Base-by-base conservation (phyloP, 495 filamentous ascomycete genomes). In the Penicillium canariense region DNA sequence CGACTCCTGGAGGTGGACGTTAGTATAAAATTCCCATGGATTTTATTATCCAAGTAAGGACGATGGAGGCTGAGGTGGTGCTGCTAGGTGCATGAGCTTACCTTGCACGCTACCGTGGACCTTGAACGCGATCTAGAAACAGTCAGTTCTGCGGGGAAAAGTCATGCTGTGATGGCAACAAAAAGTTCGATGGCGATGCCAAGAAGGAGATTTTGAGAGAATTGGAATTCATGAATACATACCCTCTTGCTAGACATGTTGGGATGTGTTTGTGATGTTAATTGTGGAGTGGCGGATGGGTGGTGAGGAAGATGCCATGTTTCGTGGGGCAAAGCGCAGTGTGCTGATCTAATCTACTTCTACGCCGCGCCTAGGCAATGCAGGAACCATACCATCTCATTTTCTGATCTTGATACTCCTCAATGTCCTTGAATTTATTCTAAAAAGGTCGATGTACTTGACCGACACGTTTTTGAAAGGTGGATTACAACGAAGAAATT, bases 91-190 rank as follows among this genome's bases (percentile, higher is more conserved):
- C 18, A 47, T 3, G 11, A 10, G n/a, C 70, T 42, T 62, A 74
- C 78, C 78, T 73, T 81, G 78, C n/a, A 81, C 78, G 5, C 67
- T 69, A 48, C 78, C 78, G 57, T 77, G 72, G 52, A 81, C 77
- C 63, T 68, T 76, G 65, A 79, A 82, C 32, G 74, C 71, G 58
- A 81, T 70, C 79, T 81, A 52, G 26, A 43, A 28, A 1, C 32
- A 30, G 34, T 48, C 22, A 58, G 44, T 14, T 20, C 31, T 43
- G 48, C 28, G 44, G 44, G 45, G 38, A 14, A 23, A 27, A 22
- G 3, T 28, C 12, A 0, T 27, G 11, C 5, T n/a, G 28, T 15
- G 14, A 31, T n/a, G 26, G 5, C 14, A 48, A n/a, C 5, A 32
- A 14, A 6, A 28, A 30, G 11, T 22, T 12, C 6, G 3, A 26